A percentile compares a stretch with the other conserved stretches of the same genome.
Conservation (phyloP, 345 rosid genomes). For the Brassica nigra region DNA sequence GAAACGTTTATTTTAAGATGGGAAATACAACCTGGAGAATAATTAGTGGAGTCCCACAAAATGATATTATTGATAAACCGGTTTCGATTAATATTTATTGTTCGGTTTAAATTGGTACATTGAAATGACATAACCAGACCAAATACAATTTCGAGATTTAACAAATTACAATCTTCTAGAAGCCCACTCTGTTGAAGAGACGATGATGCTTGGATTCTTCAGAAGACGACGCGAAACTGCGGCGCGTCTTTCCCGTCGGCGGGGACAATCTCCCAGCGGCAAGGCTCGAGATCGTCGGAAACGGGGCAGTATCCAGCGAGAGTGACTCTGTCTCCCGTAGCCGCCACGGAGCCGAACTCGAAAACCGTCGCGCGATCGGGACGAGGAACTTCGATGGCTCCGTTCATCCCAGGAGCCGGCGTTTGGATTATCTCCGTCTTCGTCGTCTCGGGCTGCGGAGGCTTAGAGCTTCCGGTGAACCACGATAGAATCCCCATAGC, state of each 20-base stretch:
- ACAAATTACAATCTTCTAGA: not conserved
- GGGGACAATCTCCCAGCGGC: slow-evolving; percentile 88
- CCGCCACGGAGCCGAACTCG: slow-evolving; percentile 85
- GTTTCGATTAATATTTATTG: not conserved
- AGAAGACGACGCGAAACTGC: slow-evolving; percentile 89
- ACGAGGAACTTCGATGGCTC: slow-evolving; percentile 83
- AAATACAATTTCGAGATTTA: slow-evolving; percentile 23
- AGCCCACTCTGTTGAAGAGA: not conserved
- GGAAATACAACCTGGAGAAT: not conserved
- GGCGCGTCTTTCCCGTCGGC: slow-evolving; percentile 75
- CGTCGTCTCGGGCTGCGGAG: slow-evolving; percentile 38
- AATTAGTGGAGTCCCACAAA: not conserved
- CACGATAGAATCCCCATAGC: slow-evolving; percentile 86
- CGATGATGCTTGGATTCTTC: not conserved
- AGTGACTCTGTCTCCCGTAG: slow-evolving; percentile 76
- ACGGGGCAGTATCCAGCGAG: slow-evolving; percentile 91
- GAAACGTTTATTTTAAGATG: not conserved
- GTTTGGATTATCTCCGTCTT: slow-evolving; percentile 32
- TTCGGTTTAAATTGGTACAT: not conserved
- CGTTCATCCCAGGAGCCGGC: slow-evolving; percentile 67
- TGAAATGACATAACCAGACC: slow-evolving; percentile 20
- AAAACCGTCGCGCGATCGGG: slow-evolving; percentile 77
- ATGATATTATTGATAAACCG: not conserved
- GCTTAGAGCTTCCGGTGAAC: slow-evolving; percentile 62
- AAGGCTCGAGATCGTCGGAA: slow-evolving; percentile 91